Evolutionary conservation across 441 rosid genomes (phyloP).

Genomic region (Gossypium schwendimanii): DNA sequence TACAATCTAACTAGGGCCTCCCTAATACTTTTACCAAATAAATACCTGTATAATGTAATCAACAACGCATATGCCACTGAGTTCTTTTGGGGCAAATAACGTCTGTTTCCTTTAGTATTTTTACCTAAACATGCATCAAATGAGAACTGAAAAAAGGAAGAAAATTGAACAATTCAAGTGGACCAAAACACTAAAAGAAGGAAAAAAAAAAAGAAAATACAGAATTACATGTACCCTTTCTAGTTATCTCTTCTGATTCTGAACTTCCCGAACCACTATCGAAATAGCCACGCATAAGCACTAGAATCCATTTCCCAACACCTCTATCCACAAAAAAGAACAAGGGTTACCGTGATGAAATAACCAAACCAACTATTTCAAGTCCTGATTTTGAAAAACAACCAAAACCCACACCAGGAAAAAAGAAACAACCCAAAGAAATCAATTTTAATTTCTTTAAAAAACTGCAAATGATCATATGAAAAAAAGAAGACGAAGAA

Average conservation of each 20-base stretch:
- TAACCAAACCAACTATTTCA: not conserved
- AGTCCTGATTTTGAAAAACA: not conserved
- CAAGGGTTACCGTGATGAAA: not conserved
- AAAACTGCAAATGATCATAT: not conserved
- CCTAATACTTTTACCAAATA: too few species aligned
- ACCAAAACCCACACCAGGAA: not conserved
- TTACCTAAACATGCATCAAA: conserved; percentile 33
- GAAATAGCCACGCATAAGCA: conserved; percentile 59
- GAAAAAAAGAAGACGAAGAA: not conserved
- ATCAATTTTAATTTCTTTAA: not conserved
- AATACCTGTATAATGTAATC: conserved; percentile 68
- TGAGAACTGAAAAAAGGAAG: not conserved
- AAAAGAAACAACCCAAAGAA: conserved; percentile 5
- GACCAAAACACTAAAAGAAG: conserved; percentile 6
- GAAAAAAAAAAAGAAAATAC: not conserved
- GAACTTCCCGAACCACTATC: conserved; percentile 36
- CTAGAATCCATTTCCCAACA: conserved; percentile 81
- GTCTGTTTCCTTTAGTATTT: conserved; percentile 39
- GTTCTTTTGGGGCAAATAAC: conserved; percentile 68
- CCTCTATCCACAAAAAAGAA: conserved; percentile 42
- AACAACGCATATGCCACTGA: conserved; percentile 80
- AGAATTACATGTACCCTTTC: conserved; percentile 27
- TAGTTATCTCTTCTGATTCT: conserved; percentile 44
- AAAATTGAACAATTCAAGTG: conserved; percentile 2
- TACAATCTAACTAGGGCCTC: too few species aligned